Evolutionary conservation across 441 rosid genomes (phyloP), one percentile per base, ranked within the genome.

Genomic region (Eruca vesicaria): DNA sequence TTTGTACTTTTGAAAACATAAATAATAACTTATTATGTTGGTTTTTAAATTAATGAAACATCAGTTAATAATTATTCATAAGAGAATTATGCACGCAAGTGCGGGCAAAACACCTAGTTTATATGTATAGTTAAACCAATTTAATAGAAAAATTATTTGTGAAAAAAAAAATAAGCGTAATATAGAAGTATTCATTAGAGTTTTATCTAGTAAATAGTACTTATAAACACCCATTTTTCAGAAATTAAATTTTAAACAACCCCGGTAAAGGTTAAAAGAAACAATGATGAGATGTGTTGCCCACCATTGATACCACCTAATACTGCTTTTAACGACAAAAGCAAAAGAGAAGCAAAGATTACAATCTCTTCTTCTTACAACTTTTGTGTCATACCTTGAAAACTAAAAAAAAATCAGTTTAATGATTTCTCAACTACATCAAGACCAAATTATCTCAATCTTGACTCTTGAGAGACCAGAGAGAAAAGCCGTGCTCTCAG

Each of bases 311-410:
- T 11, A 57, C 71, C 50, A 74, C 66, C 71, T 65, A 64, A 66
- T 55, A 58, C 19, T 38, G 31, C 63, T 41, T 75, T 75, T 68
- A 32, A 53, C 56, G 32, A 14, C 63, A 33, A 68, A 75, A 68
- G 79, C 68, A 53, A 53, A 75, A 75, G 71, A 19, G 5, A 53
- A 62, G 48, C 21, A 75, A 75, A 63, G 65, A 41, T 75, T 60
- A 45, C 68, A 67, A 26, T 59, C 67, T n/a, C n/a, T n/a, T 62
- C 74, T 68, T 67, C 55, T 63, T 62, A 8, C 63, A 52, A 52
- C 73, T 68, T 74, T 60, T 31, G 23, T 56, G 38, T 38, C 12
- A 53, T 50, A 65, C 62, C 60, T 29, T 4, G 15, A 43, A 43
- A 43, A 1, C 15, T n/a, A n/a, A 19, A 50, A 61, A 60, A 5